A percentile compares a stretch with the other conserved stretches of the same genome.
Conservation (phyloP, 2,329 filamentous ascomycete species). For the Nemania abortiva region DNA sequence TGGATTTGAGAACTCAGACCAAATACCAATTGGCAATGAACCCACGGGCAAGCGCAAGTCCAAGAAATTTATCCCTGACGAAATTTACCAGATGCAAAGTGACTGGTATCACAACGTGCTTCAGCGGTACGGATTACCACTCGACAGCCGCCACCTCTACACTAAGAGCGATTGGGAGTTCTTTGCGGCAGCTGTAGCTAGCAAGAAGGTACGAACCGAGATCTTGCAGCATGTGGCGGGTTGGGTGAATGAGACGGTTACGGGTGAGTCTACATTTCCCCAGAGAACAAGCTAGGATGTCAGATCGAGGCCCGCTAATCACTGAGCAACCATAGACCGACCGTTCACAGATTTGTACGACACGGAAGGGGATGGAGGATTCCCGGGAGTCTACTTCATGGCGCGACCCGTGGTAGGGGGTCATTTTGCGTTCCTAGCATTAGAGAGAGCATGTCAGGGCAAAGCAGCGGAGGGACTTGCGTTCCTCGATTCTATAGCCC, state of each 20-base stretch:
- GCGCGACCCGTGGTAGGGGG: conserved; percentile 86
- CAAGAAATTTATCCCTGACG: conserved; percentile 74
- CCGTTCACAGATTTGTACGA: conserved; percentile 86
- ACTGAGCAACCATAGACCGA: conserved; percentile 61
- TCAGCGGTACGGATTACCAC: conserved; percentile 83
- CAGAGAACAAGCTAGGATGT: background rate
- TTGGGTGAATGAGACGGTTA: conserved; percentile 87
- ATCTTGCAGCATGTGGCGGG: conserved; percentile 79
- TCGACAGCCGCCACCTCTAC: conserved; percentile 85
- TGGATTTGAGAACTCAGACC: conserved; percentile 43
- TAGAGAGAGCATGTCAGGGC: conserved; percentile 82
- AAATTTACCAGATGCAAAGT: conserved; percentile 82
- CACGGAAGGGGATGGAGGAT: conserved; percentile 81
- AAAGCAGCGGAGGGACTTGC: conserved; percentile 69
- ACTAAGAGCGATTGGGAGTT: conserved; percentile 94
- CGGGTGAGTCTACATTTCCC: conserved; percentile 56
- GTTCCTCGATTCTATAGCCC: conserved; percentile 59
- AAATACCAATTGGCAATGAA: conserved; percentile 37
- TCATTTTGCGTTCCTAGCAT: conserved; percentile 86
- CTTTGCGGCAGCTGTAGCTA: conserved; percentile 84
- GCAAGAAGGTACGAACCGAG: conserved; percentile 73
- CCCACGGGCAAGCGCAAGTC: conserved; percentile 41
- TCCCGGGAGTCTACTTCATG: conserved; percentile 80
- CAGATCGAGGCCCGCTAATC: conserved; percentile 21
- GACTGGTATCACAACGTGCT: conserved; percentile 83